These are phyloP conservation scores for Tolypocladium capitatum DNA, from an alignment of 2,329 filamentous ascomycete species.

Conservation along the genomic window DNA sequence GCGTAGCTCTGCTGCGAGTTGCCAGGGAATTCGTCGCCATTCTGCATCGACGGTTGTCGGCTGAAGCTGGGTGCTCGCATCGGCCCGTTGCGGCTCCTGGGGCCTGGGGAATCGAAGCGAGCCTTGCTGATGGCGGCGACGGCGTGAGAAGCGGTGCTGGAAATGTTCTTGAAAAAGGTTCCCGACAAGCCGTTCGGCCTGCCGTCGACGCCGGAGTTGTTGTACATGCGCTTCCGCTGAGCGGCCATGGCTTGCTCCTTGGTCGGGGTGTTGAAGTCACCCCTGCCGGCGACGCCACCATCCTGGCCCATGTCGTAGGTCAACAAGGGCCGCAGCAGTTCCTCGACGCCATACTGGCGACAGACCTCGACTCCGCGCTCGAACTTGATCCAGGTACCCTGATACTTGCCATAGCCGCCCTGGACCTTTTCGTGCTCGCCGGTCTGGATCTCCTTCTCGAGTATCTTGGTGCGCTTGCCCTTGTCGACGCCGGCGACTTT, in stretches of 20 bases:
- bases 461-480: constrained; percentile 90
- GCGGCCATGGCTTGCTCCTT: constrained; percentile 99
- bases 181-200: constrained; percentile 56
- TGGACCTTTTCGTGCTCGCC: constrained; percentile 98
- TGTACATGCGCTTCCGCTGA: constrained; percentile 85
- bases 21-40: constrained; percentile 51
- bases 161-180: constrained; percentile 97
- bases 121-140: constrained; percentile 96
- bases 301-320: constrained; percentile 73
- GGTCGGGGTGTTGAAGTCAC: constrained; percentile 81
- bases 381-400: constrained; percentile 97
- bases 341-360: constrained; percentile 64
- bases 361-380: constrained; percentile 87
- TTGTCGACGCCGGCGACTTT: constrained; percentile 97
- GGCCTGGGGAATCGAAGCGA: constrained; percentile 75
- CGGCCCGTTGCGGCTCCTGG: constrained; percentile 49
- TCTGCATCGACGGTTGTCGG: constrained; percentile 59
- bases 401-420: constrained; percentile 96
- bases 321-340: constrained; percentile 58
- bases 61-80: constrained; percentile 57
- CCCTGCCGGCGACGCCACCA: constrained; percentile 56
- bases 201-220: constrained; percentile 52
- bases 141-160: constrained; percentile 79
- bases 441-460: constrained; percentile 94
- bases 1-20: constrained; percentile 76